Evolutionary conservation across 2,329 filamentous ascomycete species (phyloP), one percentile per base, ranked within the genome.

Genomic region (Pseudopithomyces maydicus): DNA sequence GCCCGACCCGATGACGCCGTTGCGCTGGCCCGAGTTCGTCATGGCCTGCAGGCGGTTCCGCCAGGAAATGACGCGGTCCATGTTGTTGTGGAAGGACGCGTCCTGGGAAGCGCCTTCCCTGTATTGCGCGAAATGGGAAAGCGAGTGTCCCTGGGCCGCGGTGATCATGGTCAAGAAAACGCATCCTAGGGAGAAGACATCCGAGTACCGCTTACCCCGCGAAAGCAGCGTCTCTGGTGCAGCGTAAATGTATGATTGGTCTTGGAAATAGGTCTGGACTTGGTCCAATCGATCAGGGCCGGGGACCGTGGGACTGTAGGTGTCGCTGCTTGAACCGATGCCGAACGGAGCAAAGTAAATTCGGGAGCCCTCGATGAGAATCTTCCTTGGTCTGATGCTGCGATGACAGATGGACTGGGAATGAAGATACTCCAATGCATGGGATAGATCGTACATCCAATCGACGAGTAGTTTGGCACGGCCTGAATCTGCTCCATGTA

Each of bases 401-500:
- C 73, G 68, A 54, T 78, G 76, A 32, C 67, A 68, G n/a, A 77
- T 71, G 1, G 70, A 70, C 19, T 73, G 72, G 0, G 69, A 63
- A 47, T 78, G 75, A 2, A 78, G 67, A 55, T 74, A 76, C 11
- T 75, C 74, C 6, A 78, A 49, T 0, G 72, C 76, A 2, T 73
- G 73, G 0, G 75, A 71, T 2, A 78, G 66, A 50, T 78, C 75
- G 51, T 72, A 68, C 70, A 78, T 76, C 75, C 75, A 78, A 48
- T 74, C 73, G 10, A 78, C 63, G 0, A 78, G 66, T 6, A 73
- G 51, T 33, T 73, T 70, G 1, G 74, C 63, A 8, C 74, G 73
- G 43, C 59, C 66, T 1, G 71, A 55, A 22, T 76, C 74, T 14
- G 42, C 62, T 22, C 66, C 62, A 6, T 71, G 67, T 12, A 72